Evolutionary conservation across 805 yeast species (phyloP), one percentile per base, ranked within the genome.

Genomic region (Sugiyamaella lignohabitans): DNA sequence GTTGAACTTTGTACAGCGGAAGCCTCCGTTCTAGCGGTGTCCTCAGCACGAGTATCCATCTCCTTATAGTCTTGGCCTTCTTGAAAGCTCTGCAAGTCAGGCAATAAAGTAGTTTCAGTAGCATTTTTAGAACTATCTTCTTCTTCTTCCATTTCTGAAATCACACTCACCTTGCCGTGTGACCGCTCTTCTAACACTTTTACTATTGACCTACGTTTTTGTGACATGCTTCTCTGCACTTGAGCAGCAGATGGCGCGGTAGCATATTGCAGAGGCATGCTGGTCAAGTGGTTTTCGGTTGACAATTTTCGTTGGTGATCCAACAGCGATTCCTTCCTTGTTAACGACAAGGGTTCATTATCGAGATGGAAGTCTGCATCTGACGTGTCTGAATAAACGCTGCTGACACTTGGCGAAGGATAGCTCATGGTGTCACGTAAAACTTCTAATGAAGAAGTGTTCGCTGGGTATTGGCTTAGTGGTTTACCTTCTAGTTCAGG

Each of bases 311-410:
- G 46, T 50, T 63, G 63, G 8, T 56, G 54, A 16, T 63, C 68
- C 41, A 55, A 56, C 36, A 63, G 50, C 17, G 63, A 57, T 47
- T 63, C 67, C 40, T 63, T 61, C 8, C 67, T 59, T 1, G 59
- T 50, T 5, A 60, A 42, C 21, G 45, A 39, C 3, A 35, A 24
- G 8, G 50, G 45, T 11, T 29, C 42, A 10, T 42, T 38, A n/a
- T 23, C 40, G 4, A 44, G 34, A 8, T 19, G 40, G 16, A 16
- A 38, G 17, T 48, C 51, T 3, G 20, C 35, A 19, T 35, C 30
- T 10, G 40, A 38, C 17, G 38, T 45, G 19, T 49, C 52, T n/a
- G 52, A 49, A 22, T 47, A 47, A 16, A 49, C 47, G 23, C 52
- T 49, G 37, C 47, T 36, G 3, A 21, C 43, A 38, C 47, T 46